Conservation (phyloP, 192 early-diverging fungal species). For the Cetraspora pellucida region DNA sequence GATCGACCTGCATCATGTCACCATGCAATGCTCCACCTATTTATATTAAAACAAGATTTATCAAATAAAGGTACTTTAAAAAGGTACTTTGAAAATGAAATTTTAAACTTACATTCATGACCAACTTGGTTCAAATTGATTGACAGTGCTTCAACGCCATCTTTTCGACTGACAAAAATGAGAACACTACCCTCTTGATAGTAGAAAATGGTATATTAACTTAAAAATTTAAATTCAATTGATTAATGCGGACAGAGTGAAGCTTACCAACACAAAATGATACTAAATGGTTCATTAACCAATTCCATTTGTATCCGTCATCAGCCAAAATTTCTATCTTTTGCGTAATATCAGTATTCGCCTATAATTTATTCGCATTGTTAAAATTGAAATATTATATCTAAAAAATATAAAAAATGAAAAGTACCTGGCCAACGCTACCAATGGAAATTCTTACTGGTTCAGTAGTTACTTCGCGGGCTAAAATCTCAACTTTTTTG, state of each 20-base stretch:
- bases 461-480: constrained; percentile 69
- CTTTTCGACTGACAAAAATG: constrained; percentile 77
- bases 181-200: constrained; percentile 66
- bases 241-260: not conserved
- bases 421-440: constrained; percentile 56
- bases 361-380: constrained; percentile 30
- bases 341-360: constrained; percentile 80
- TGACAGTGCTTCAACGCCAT: constrained; percentile 69
- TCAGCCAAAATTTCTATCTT: constrained; percentile 61
- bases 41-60: constrained; percentile 2
- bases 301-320: constrained; percentile 73
- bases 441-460: constrained; percentile 78
- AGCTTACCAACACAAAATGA: constrained; percentile 55
- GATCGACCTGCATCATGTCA: constrained; percentile 74
- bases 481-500: constrained; percentile 68
- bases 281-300: constrained; percentile 64
- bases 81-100: not conserved
- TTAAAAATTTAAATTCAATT: not conserved
- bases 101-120: constrained; percentile 56
- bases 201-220: not conserved
- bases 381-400: not conserved
- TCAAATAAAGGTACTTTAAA: not conserved
- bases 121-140: constrained; percentile 61
- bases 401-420: not conserved
- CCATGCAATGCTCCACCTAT: constrained; percentile 70